A percentile compares a stretch with the other conserved stretches of the same genome.
These are phyloP conservation scores for Eimeria necatrix DNA, from an alignment of 169 alveolate genomes.

Conservation along the genomic window DNA sequence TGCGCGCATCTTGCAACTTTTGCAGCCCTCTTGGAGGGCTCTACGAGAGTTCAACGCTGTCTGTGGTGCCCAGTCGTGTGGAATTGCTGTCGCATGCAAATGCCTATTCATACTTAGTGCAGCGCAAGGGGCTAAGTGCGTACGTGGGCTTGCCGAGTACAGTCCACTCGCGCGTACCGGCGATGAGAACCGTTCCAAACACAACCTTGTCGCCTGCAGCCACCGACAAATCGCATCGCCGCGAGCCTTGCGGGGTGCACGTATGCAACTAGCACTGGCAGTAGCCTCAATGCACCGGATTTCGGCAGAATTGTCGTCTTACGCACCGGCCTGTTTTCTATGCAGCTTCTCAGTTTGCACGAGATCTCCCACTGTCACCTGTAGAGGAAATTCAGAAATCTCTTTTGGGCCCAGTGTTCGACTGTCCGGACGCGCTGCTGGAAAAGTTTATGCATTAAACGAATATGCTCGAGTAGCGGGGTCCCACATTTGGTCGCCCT, in stretches of 20 bases:
- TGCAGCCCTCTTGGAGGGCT: too few species aligned
- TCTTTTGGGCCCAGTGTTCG: too few species aligned
- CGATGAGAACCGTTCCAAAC: conserved; percentile 92
- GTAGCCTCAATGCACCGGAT: too few species aligned
- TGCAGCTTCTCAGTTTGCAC: conserved; percentile 92
- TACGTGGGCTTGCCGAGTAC: conserved; percentile 94
- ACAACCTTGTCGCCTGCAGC: conserved; percentile 81
- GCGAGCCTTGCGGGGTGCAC: background rate
- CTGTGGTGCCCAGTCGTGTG: too few species aligned
- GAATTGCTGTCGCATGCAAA: background rate
- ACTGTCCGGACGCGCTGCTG: too few species aligned
- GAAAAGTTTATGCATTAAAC: too few species aligned
- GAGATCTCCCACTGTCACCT: conserved; percentile 92
- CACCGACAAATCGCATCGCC: background rate
- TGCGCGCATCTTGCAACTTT: too few species aligned
- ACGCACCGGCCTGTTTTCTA: conserved; percentile 89
- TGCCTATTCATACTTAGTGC: background rate
- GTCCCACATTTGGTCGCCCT: background rate
- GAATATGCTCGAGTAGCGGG: too few species aligned
- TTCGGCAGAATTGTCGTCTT: too few species aligned
- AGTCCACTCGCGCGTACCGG: conserved; percentile 92
- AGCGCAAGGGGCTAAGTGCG: background rate
- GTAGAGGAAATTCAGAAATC: background rate
- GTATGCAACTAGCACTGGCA: background rate
- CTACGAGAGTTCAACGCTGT: too few species aligned